Evolutionary conservation across 2,329 filamentous ascomycete genomes (phyloP).

Genomic region (Davidsoniella eucalypti): DNA sequence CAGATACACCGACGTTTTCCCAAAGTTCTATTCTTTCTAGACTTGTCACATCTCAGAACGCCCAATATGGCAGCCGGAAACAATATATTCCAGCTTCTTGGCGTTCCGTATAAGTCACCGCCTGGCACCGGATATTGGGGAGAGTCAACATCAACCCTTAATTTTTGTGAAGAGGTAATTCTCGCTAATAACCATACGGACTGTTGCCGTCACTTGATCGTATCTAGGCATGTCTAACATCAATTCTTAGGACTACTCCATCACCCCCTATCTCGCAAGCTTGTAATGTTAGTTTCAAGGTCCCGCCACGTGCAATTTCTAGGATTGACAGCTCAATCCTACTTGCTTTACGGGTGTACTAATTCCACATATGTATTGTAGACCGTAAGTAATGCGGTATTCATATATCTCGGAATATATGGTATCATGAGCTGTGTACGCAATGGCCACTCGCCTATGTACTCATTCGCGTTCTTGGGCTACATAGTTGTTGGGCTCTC

Average conservation of each 20-base stretch:
- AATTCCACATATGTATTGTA: conserved; percentile 19
- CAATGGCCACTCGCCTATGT: conserved; percentile 60
- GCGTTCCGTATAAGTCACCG: conserved; percentile 29
- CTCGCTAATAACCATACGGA: conserved; percentile 8
- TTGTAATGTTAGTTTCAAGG: conserved; percentile 35
- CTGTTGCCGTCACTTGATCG: neutral
- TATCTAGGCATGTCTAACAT: neutral
- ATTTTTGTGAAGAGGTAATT: conserved; percentile 64
- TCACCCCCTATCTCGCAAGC: conserved; percentile 58
- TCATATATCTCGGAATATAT: conserved; percentile 60
- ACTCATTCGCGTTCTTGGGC: conserved; percentile 44
- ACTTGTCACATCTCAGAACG: no score
- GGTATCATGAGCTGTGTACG: conserved; percentile 58
- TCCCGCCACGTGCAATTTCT: no score
- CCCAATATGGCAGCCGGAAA: neutral
- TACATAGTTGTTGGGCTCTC: conserved; percentile 38
- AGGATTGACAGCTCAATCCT: neutral
- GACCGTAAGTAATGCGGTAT: conserved; percentile 67
- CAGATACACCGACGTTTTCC: no score
- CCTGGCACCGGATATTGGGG: conserved; percentile 41
- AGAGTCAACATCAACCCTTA: conserved; percentile 54
- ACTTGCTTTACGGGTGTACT: neutral
- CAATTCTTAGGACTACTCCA: conserved; percentile 40
- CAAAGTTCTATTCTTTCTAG: no score
- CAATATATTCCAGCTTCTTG: conserved; percentile 12